phyloP scores from a whole-genome alignment of 441 rosid species.

The Aquilaria agallochum region DNA sequence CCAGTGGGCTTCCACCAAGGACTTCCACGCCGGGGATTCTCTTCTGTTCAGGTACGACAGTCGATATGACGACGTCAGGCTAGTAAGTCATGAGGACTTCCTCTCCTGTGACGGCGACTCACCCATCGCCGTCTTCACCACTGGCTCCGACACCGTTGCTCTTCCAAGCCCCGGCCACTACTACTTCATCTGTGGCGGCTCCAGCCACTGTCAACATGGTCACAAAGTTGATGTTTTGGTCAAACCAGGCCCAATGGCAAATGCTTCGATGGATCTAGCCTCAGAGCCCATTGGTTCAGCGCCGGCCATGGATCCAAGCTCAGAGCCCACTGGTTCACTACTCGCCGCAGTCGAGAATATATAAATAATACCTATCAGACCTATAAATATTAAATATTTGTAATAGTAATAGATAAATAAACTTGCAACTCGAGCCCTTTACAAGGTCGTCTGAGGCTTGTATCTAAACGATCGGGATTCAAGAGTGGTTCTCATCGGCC shows the following conservation, averaged over 20 bases:
- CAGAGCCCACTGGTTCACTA: too few species aligned
- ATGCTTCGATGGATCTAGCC: too few species aligned
- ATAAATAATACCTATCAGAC: too few species aligned
- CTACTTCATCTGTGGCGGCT: conserved; percentile 7
- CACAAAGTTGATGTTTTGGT: conserved; percentile 13
- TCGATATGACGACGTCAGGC: conserved; percentile 20
- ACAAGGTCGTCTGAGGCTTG: too few species aligned
- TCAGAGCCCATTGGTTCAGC: too few species aligned
- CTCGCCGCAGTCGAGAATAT: too few species aligned
- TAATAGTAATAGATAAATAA: too few species aligned
- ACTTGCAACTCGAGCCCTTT: too few species aligned
- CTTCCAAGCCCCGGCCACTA: conserved; percentile 8
- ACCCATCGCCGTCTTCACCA: conserved; percentile 4
- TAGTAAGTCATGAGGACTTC: conserved; percentile 11
- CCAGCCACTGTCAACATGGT: background rate
- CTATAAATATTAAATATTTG: too few species aligned
- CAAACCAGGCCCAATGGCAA: background rate
- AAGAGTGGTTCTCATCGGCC: too few species aligned
- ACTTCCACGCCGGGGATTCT: background rate
- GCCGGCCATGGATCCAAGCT: too few species aligned
- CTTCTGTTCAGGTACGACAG: conserved; percentile 18
- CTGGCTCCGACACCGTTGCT: conserved; percentile 15
- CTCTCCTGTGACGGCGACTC: conserved; percentile 17
- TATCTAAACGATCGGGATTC: too few species aligned
- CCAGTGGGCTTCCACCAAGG: background rate